Percentiles rank a stretch among this genome's conserved stretches.
Conservation (phyloP, 768 basidiomycete species). For the Infundibulicybe gibba region DNA sequence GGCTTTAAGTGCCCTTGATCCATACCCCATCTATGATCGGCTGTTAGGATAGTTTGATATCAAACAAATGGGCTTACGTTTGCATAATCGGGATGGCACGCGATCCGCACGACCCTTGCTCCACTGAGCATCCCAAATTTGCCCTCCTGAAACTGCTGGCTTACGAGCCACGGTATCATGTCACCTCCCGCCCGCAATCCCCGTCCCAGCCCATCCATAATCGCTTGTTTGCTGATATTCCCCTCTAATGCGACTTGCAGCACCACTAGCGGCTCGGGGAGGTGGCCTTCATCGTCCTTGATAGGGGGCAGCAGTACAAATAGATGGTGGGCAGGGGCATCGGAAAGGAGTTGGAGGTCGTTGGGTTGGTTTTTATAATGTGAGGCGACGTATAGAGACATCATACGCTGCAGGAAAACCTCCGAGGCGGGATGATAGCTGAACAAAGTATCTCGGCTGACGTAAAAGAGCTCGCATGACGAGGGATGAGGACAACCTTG, state of each 20-base stretch:
- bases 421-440: constrained; percentile 98
- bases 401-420: constrained; percentile 95
- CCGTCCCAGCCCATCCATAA: constrained; percentile 81
- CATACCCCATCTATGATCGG: constrained; percentile 87
- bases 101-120: constrained; percentile 87
- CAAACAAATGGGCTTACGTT: constrained; percentile 48
- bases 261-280: constrained; percentile 95
- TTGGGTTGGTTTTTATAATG: constrained; percentile 99
- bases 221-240: constrained; percentile 78
- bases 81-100: constrained; percentile 94
- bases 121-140: constrained; percentile 92
- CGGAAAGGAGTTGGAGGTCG: constrained; percentile 94
- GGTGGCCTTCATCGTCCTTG: constrained; percentile 81
- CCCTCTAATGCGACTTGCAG: constrained; percentile 96
- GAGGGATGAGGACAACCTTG: constrained; percentile 94
- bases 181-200: constrained; percentile 80
- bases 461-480: constrained; percentile 92
- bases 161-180: constrained; percentile 96
- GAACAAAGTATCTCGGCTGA: constrained; percentile 94
- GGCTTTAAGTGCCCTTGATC: constrained; percentile 80
- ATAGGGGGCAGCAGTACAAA: constrained; percentile 95
- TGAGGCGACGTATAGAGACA: constrained; percentile 94
- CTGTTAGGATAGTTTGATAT: constrained; percentile 1
- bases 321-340: constrained; percentile 95
- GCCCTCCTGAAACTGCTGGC: constrained; percentile 94